These are phyloP conservation scores for Phytophthora aleatoria DNA, from an alignment of 352 stramenopile species.

Conservation along the genomic window DNA sequence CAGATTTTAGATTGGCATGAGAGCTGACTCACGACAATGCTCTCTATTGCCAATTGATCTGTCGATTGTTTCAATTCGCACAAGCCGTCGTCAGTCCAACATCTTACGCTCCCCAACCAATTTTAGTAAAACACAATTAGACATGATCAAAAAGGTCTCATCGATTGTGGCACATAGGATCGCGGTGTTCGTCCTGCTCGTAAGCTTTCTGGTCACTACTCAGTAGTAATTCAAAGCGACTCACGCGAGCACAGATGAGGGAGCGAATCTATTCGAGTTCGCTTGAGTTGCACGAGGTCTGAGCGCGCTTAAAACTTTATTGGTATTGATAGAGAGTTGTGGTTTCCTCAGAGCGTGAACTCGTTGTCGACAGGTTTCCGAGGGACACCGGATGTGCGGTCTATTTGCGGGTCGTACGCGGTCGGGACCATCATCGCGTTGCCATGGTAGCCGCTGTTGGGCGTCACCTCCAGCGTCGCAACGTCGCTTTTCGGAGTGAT, in stretches of 20 bases:
- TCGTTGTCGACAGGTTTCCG: constrained; percentile 32
- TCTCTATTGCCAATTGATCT: constrained; percentile 6
- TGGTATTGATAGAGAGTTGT: constrained; percentile 2
- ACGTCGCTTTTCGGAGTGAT: constrained; percentile 29
- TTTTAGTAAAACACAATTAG: not conserved
- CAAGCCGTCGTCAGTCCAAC: constrained; percentile 9
- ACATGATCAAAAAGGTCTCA: constrained; percentile 2
- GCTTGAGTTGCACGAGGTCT: constrained; percentile 1
- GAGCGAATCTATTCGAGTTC: too few species aligned
- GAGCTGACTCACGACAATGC: not conserved
- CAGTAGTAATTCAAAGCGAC: constrained; percentile 5
- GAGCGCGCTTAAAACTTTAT: constrained; percentile 12
- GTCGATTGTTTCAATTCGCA: constrained; percentile 11
- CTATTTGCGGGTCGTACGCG: constrained; percentile 28
- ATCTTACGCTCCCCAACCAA: not conserved
- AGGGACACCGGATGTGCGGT: constrained; percentile 13
- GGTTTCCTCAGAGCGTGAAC: constrained; percentile 35
- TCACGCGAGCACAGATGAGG: not conserved
- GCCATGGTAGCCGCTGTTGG: constrained; percentile 25
- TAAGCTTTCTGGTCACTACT: constrained; percentile 3
- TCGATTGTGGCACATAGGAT: constrained; percentile 6
- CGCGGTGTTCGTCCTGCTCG: not conserved
- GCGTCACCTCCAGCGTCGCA: constrained; percentile 35
- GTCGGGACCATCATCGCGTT: constrained; percentile 18
- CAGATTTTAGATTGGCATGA: too few species aligned